phyloP scores from a whole-genome alignment of 2,329 filamentous ascomycete species.

The Hyphodiscus sp. region DNA sequence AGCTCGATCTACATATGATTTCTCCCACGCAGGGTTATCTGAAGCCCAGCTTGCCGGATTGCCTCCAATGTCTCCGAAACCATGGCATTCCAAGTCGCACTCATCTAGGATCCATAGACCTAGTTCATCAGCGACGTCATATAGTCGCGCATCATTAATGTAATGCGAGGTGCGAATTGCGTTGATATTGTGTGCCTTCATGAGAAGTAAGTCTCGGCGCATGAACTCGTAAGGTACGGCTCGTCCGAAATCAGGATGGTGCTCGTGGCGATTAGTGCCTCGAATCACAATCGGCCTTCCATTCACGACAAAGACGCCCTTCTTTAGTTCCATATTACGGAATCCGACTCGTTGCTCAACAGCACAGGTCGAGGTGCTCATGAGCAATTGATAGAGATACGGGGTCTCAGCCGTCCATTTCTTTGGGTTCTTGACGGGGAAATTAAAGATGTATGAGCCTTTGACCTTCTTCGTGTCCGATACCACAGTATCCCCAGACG shows the following conservation, averaged over 20 bases:
- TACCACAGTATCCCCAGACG: conserved; percentile 35
- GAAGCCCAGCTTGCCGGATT: conserved; percentile 45
- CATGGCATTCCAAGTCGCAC: conserved; percentile 49
- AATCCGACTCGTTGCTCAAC: conserved; percentile 45
- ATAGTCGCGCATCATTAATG: conserved; percentile 52
- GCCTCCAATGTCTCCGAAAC: conserved; percentile 37
- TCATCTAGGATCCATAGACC: conserved; percentile 59
- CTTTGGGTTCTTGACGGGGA: conserved; percentile 42
- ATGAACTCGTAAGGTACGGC: conserved; percentile 46
- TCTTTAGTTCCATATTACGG: conserved; percentile 44
- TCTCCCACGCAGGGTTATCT: conserved; percentile 42
- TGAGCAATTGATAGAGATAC: conserved; percentile 47
- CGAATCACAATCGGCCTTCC: neutral
- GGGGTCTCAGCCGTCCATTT: conserved; percentile 67
- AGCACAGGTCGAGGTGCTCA: conserved; percentile 30
- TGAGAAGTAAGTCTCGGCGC: conserved; percentile 44
- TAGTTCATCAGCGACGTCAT: conserved; percentile 56
- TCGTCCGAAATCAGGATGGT: conserved; percentile 53
- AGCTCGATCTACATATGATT: conserved; percentile 51
- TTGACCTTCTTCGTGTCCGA: conserved; percentile 13
- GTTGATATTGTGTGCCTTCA: conserved; percentile 59
- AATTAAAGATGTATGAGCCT: conserved; percentile 11
- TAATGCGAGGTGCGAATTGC: conserved; percentile 64
- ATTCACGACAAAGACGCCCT: conserved; percentile 35
- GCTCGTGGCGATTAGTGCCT: conserved; percentile 48